Evolutionary conservation across 352 stramenopile genomes (phyloP).

Genomic region (Phytopythium montanum): DNA sequence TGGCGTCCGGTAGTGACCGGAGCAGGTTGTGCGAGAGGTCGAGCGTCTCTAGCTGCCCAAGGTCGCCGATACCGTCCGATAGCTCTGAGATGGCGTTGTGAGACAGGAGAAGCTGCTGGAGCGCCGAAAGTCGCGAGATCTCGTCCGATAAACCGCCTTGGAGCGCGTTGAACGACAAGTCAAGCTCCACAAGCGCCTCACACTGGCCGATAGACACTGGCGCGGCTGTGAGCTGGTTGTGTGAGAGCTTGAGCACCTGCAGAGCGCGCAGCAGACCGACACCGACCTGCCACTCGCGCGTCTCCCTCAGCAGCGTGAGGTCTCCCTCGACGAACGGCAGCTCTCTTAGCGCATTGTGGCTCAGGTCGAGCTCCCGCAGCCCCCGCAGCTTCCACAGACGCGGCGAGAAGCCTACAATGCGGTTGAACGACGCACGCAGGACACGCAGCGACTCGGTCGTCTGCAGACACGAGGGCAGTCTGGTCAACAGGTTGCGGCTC

Average conservation of each 20-base stretch:
- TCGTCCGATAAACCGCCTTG: constrained; percentile 25
- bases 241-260: constrained; percentile 36
- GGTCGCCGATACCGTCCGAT: constrained; percentile 32
- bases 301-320: constrained; percentile 65
- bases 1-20: constrained; percentile 27
- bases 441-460: constrained; percentile 42
- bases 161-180: constrained; percentile 56
- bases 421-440: constrained; percentile 53
- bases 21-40: constrained; percentile 40
- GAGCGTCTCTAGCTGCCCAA: constrained; percentile 36
- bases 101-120: constrained; percentile 33
- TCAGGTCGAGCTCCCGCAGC: constrained; percentile 46
- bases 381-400: constrained; percentile 61
- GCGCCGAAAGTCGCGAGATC: constrained; percentile 29
- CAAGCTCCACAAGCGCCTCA: constrained; percentile 27
- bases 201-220: constrained; percentile 56
- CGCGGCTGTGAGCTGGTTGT: constrained; percentile 45
- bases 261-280: constrained; percentile 43
- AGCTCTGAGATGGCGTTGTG: constrained; percentile 40
- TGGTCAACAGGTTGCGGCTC: constrained; percentile 51
- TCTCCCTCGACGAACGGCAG: constrained; percentile 66
- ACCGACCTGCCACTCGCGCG: constrained; percentile 66
- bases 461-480: constrained; percentile 62
- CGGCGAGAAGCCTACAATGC: constrained; percentile 54
- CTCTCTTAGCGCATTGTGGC: constrained; percentile 43